Base-by-base conservation (phyloP, 768 basidiomycete species). In the Pisolithus marmoratus region DNA sequence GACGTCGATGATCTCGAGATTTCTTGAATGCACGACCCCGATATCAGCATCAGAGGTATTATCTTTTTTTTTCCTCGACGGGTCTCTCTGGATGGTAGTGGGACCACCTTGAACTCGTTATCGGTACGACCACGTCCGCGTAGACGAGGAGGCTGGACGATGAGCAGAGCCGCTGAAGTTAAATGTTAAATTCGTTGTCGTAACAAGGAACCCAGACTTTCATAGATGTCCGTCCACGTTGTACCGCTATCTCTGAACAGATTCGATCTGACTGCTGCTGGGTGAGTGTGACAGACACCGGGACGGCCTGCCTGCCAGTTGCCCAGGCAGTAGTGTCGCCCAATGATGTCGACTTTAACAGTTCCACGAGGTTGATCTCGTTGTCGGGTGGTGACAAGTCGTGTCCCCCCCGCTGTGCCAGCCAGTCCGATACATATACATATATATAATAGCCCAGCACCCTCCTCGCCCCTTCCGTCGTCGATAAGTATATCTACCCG, bases 161-260 rank as follows among this genome's bases (percentile, higher is more conserved):
- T 41, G 46, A 37, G 34, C 40, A 48, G 14, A 31, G 60, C 50
- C 63, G 63, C 63, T 65, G 63, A 22, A 45, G 50, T 63, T 48
- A 55, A 65, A 64, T 59, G 63, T 58, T 63, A 64, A 27, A 58
- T 53, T 58, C 37, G 52, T 6, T 58, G 48, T 50, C 57, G 57
- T 53, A 58, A 53, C 46, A 19, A 27, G 23, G 29, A 26, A 54
- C 43, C 57, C 53, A 55, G 55, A 46, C 55, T 45, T 53, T 58
- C 55, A 56, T 56, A 56, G 55, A 58, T 50, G 38, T 29, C 55
- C 3, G 20, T 11, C 57, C 55, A 57, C 55, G 57, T 56, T 56
- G 34, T 34, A 4, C 15, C 26, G 8, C 5, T 12, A 11, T 14
- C 14, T 34, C 34, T 34, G 34, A 5, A 14, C 34, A 34, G 14